These are phyloP conservation scores for Leccinum insigne DNA, from an alignment of 1,284 basidiomycete species.

Conservation along the genomic window DNA sequence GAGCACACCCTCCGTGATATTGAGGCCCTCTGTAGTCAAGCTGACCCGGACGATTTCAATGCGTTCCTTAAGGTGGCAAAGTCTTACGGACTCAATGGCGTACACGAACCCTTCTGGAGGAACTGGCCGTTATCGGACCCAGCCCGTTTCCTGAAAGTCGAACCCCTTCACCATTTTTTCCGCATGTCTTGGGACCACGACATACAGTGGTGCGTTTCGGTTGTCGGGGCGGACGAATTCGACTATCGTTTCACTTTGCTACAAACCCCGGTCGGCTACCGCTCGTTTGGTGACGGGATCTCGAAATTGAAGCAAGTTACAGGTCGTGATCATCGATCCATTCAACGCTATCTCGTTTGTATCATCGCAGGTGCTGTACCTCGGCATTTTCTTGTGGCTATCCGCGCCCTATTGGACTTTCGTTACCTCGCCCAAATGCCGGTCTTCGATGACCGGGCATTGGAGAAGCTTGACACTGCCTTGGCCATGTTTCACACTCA, in stretches of 20 bases:
- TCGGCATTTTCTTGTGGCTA: background rate
- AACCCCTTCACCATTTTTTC: constrained; percentile 1
- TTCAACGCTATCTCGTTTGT: background rate
- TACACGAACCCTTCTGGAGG: constrained; percentile 1
- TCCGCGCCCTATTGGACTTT: background rate
- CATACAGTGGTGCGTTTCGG: background rate
- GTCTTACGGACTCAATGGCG: background rate
- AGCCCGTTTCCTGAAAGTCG: background rate
- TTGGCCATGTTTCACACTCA: background rate
- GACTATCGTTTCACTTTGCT: background rate
- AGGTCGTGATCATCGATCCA: background rate
- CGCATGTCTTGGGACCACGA: background rate
- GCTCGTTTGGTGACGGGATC: background rate
- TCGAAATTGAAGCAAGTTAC: background rate
- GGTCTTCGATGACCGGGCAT: background rate
- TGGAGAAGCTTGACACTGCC: background rate
- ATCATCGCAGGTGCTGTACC: background rate
- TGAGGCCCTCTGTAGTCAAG: background rate
- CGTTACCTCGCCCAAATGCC: background rate
- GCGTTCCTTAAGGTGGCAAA: background rate
- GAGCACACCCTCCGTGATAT: background rate
- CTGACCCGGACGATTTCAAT: background rate
- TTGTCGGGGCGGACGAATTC: background rate
- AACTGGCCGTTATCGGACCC: background rate
- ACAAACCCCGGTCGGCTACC: background rate